phyloP scores from a whole-genome alignment of 1,284 basidiomycete genomes.

The Tylopilus orsonianus region DNA sequence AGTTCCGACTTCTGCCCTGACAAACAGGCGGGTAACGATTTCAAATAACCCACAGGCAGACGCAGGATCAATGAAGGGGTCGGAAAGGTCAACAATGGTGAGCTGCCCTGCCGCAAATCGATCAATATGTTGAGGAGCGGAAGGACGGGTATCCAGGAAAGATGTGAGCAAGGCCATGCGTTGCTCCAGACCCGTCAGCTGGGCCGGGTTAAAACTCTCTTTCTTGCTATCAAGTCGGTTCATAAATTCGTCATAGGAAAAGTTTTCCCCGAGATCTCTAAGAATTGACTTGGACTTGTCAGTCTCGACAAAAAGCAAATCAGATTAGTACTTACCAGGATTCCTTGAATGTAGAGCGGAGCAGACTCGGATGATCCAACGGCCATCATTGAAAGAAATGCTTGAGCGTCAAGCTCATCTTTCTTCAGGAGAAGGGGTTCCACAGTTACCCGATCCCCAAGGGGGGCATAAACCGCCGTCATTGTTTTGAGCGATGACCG shows the following conservation, averaged over 20 bases:
- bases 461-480: slow-evolving; percentile 50
- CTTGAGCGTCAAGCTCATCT: slow-evolving; percentile 64
- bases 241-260: slow-evolving; percentile 48
- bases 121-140: slow-evolving; percentile 12
- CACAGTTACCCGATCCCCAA: slow-evolving; percentile 50
- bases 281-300: slow-evolving; percentile 37
- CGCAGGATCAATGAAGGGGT: slow-evolving; percentile 66
- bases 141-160: slow-evolving; percentile 42
- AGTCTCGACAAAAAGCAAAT: slow-evolving; percentile 7
- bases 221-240: slow-evolving; percentile 46
- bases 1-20: slow-evolving; percentile 57
- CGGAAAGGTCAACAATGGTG: slow-evolving; percentile 67
- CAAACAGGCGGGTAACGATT: slow-evolving; percentile 63
- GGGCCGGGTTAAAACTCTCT: slow-evolving; percentile 50
- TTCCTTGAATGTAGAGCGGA: slow-evolving; percentile 64
- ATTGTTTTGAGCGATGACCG: slow-evolving; percentile 61
- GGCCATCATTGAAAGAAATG: slow-evolving; percentile 68
- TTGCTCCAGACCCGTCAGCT: slow-evolving; percentile 55
- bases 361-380: slow-evolving; percentile 57
- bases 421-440: slow-evolving; percentile 58
- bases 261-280: slow-evolving; percentile 48
- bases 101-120: slow-evolving; percentile 55
- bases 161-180: slow-evolving; percentile 54
- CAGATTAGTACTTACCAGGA: slow-evolving; percentile 45
- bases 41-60: slow-evolving; percentile 72